Base-by-base conservation (phyloP, 169 alveolate species). In the Plasmodium knowlesi region DNA sequence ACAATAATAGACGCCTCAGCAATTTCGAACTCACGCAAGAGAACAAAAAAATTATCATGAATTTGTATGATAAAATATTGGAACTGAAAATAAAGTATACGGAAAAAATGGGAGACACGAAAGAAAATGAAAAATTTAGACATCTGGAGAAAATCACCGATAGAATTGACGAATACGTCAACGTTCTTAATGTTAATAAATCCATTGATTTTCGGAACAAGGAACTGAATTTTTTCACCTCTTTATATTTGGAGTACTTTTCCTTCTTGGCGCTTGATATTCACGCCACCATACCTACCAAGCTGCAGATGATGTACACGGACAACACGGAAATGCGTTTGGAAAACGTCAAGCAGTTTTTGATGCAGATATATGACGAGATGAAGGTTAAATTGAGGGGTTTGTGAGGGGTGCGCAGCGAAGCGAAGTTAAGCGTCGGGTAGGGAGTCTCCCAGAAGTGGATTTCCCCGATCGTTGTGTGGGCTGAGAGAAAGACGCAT, bases 251-350 rank as follows among this genome's bases (percentile, higher is more conserved):
- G 53, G 93, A 85, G 41, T 85, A 85, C 41, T 85, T 85, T 43
- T 85, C 93, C 46, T 85, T 85, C 79, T 16, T 85, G 22, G 70
- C 93, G 5, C 19, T 85, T 39, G 93, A 85, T 14, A 74, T 85
- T 30, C 86, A 85, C 67, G 93, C 86, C 22, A 85, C 79, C 61
- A 74, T 85, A 53, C 93, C 79, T 14, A 85, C 93, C 25, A 85
- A 85, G 43, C 70, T 85, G n/a, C 93, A 85, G 80, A 50, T 85
- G 84, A 85, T 85, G 93, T 85, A 85, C 39, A 85, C 93, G 5
- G 93, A 85, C 28, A 28, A 85, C 41, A 85, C 93, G 41, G 93
- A 85, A 25, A n/a, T 85, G 30, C 82, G 93, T 10, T 2, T 85
- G 43, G 81, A 85, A 14, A 85, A 73, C 79, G 93, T 85, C 32